These are phyloP conservation scores for Maudiozyma serrabonitensis DNA, from an alignment of 805 yeast species.

Conservation along the genomic window DNA sequence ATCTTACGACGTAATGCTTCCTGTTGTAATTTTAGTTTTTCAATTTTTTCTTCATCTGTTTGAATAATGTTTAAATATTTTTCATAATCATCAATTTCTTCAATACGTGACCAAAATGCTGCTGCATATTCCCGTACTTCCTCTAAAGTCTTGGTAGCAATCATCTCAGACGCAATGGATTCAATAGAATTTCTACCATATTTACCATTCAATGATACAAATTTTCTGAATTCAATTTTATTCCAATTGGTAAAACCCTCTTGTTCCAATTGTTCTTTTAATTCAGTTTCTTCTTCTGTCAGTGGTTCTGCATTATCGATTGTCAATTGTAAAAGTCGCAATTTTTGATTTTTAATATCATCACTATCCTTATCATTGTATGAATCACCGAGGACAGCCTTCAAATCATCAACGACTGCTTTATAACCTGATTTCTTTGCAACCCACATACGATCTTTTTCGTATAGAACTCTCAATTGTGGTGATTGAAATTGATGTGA, in stretches of 20 bases:
- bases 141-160: conserved; percentile 65
- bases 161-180: conserved; percentile 65
- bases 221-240: conserved; percentile 78
- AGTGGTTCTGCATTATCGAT: conserved; percentile 70
- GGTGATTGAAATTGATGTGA: conserved; percentile 89
- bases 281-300: conserved; percentile 68
- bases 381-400: conserved; percentile 28
- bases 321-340: conserved; percentile 56
- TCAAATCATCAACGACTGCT: conserved; percentile 50
- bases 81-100: conserved; percentile 83
- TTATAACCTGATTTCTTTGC: conserved; percentile 61
- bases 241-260: conserved; percentile 80
- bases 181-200: conserved; percentile 70
- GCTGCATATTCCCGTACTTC: conserved; percentile 72
- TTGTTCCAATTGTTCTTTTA: conserved; percentile 46
- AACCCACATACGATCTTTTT: conserved; percentile 69
- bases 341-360: conserved; percentile 36
- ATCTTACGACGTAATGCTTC: conserved; percentile 73
- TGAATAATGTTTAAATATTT: conserved; percentile 73
- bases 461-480: conserved; percentile 65
- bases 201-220: conserved; percentile 62
- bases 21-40: conserved; percentile 56
- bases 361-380: conserved; percentile 32
- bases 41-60: conserved; percentile 76
- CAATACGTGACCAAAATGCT: conserved; percentile 71